Percentiles rank a stretch among this genome's conserved stretches.
These are phyloP conservation scores for Cardamine resedifolia DNA, from an alignment of 345 rosid genomes.

Conservation along the genomic window DNA sequence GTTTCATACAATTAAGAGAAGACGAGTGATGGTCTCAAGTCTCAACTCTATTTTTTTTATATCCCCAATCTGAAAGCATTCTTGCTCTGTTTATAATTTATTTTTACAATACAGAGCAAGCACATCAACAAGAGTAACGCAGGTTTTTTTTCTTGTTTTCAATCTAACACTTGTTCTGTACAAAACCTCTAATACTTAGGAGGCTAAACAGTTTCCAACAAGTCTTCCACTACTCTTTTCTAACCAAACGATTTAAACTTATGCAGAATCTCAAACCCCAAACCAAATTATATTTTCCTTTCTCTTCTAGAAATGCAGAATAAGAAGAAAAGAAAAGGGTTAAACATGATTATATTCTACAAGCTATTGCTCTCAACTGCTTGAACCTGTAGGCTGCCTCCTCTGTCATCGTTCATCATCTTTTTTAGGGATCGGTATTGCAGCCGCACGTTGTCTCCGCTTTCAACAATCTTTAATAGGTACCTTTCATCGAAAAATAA, in stretches of 20 bases:
- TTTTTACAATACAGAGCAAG: neutral
- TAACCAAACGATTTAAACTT: conserved; percentile 11
- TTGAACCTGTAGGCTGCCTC: conserved; percentile 40
- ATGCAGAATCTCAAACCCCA: conserved; percentile 31
- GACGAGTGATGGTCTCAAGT: neutral
- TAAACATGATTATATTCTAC: conserved; percentile 24
- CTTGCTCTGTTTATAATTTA: neutral
- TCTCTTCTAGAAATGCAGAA: conserved; percentile 30
- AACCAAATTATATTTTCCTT: conserved; percentile 21
- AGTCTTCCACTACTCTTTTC: conserved; percentile 16
- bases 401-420: conserved; percentile 52
- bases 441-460: conserved; percentile 84
- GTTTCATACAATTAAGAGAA: neutral
- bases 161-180: conserved; percentile 28
- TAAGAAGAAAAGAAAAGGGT: conserved; percentile 10
- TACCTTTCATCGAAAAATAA: conserved; percentile 55
- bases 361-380: conserved; percentile 60
- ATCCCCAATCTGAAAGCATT: neutral
- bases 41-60: too few relatives aligned
- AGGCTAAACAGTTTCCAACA: conserved; percentile 13
- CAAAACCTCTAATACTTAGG: conserved; percentile 18
- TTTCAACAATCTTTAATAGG: conserved; percentile 70
- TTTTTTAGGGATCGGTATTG: conserved; percentile 92
- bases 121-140: conserved; percentile 11
- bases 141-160: neutral